phyloP scores from a whole-genome alignment of 805 yeast genomes.

The Tetrapisispora namnaoensis region DNA sequence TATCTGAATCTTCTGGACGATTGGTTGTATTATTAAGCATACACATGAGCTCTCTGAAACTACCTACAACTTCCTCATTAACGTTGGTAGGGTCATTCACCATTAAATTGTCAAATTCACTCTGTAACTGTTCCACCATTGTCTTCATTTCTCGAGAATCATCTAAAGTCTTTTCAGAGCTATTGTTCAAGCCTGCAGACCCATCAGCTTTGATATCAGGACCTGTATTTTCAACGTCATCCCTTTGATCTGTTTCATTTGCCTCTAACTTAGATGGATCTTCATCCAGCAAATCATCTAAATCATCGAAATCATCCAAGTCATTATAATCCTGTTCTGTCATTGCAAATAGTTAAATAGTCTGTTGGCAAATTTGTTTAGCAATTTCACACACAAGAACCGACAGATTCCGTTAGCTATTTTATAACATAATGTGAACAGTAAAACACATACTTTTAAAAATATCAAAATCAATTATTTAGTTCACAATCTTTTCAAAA shows the following conservation, averaged over 20 bases:
- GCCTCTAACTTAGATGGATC: slow-evolving; percentile 32
- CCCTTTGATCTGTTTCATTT: not conserved
- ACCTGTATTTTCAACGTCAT: slow-evolving; percentile 11
- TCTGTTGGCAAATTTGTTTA: not conserved
- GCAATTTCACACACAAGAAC: not conserved
- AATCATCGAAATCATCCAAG: slow-evolving; percentile 68
- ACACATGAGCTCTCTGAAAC: slow-evolving; percentile 16
- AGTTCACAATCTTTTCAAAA: no score
- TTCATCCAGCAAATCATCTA: slow-evolving; percentile 80
- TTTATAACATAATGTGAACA: no score
- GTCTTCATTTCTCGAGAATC: slow-evolving; percentile 28
- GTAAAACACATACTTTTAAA: no score
- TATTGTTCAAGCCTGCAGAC: slow-evolving; percentile 11
- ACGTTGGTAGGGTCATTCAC: slow-evolving; percentile 29
- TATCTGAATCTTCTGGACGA: not conserved
- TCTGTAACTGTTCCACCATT: slow-evolving; percentile 20
- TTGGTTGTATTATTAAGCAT: slow-evolving; percentile 1
- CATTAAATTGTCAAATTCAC: slow-evolving; percentile 21
- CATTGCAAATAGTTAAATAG: not conserved
- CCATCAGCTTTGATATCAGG: slow-evolving; percentile 37
- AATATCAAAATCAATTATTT: no score
- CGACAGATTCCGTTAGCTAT: no score
- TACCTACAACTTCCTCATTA: slow-evolving; percentile 39
- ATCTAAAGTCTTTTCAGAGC: slow-evolving; percentile 8
- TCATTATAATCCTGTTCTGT: slow-evolving; percentile 52